Conservation (phyloP, 1,139 yeast genomes). For the Geotrichum macrosporum region DNA sequence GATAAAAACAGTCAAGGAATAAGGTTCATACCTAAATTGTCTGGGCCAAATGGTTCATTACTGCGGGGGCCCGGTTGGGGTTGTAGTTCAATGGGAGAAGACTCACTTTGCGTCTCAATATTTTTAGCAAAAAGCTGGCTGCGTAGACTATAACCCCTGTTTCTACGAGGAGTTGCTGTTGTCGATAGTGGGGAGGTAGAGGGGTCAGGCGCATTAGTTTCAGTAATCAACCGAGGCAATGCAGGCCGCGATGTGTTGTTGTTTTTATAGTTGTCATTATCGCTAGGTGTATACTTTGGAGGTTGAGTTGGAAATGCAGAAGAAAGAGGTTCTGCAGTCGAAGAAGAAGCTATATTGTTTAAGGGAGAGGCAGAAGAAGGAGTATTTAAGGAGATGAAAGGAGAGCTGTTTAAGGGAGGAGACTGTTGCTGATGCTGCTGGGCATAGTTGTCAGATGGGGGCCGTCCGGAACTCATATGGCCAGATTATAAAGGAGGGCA, state of each 20-base stretch:
- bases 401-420: no score
- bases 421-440: not conserved
- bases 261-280: no score
- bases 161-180: slow-evolving; percentile 37
- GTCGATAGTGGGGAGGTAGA: not conserved
- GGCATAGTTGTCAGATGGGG: not conserved
- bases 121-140: slow-evolving; percentile 64
- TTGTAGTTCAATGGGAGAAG: slow-evolving; percentile 26
- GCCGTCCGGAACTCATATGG: slow-evolving; percentile 6
- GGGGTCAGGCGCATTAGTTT: not conserved
- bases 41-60: slow-evolving; percentile 23
- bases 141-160: slow-evolving; percentile 69
- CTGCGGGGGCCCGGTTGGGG: slow-evolving; percentile 12
- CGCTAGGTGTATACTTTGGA: slow-evolving; percentile 11
- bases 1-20: slow-evolving; percentile 1
- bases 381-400: not conserved
- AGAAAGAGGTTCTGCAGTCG: not conserved
- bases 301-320: slow-evolving; percentile 14
- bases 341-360: not conserved
- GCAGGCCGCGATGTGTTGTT: slow-evolving; percentile 7
- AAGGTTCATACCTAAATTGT: slow-evolving; percentile 23
- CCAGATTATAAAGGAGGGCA: not conserved
- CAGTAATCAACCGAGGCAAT: slow-evolving; percentile 24
- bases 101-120: slow-evolving; percentile 29
- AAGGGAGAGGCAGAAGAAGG: not conserved